Percentiles rank a stretch among this genome's conserved stretches.
phyloP scores from a whole-genome alignment of 305 asterid genomes.

The Fraxinus nigra region DNA sequence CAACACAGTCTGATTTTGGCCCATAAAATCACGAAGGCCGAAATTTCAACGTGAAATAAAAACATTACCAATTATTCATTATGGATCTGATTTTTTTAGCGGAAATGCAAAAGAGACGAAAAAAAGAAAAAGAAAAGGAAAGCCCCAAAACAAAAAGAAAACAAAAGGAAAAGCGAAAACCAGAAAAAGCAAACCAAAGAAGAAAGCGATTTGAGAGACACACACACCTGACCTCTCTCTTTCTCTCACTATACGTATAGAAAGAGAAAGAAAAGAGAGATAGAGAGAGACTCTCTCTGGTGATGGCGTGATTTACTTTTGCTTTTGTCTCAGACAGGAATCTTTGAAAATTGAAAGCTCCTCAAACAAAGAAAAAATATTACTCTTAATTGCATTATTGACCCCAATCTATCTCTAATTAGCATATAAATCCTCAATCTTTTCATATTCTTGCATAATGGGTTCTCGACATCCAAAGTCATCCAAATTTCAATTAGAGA shows the following conservation, averaged over 20 bases:
- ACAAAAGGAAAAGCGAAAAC: constrained; percentile 20
- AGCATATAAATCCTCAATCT: background rate
- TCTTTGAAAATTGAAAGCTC: constrained; percentile 34
- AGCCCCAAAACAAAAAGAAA: constrained; percentile 26
- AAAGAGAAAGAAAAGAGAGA: background rate
- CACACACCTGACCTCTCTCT: background rate
- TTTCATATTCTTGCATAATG: background rate
- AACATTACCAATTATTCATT: background rate
- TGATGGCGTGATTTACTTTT: constrained; percentile 33
- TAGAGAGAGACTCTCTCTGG: constrained; percentile 18
- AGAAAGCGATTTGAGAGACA: constrained; percentile 30
- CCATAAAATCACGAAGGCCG: background rate
- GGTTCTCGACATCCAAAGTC: background rate
- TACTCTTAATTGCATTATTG: background rate
- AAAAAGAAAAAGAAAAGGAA: constrained; percentile 23
- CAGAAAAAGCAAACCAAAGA: constrained; percentile 23
- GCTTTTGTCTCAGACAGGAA: constrained; percentile 42
- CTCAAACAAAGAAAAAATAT: background rate
- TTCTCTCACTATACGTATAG: background rate
- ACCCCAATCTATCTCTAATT: background rate
- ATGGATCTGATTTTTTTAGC: background rate
- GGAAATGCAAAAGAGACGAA: constrained; percentile 17
- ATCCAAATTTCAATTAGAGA: background rate
- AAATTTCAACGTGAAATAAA: background rate
- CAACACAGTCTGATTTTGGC: background rate